Percentiles rank a stretch among this genome's conserved stretches.
phyloP scores from a whole-genome alignment of 2,329 filamentous ascomycete genomes.

The Ophiostoma fasciatum region DNA sequence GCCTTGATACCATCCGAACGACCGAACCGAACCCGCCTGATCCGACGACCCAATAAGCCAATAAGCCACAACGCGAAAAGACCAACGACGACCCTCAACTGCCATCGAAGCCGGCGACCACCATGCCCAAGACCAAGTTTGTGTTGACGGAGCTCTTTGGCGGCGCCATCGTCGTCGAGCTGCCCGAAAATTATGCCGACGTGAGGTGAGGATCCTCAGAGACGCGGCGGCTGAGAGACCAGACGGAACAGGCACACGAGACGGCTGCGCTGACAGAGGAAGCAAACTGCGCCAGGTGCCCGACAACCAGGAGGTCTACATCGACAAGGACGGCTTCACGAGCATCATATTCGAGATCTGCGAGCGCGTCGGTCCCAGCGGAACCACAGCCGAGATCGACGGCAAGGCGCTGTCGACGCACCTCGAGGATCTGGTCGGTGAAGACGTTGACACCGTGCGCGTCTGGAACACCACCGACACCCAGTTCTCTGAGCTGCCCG shows the following conservation, averaged over 20 bases:
- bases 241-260: background rate
- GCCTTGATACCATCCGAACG: too few relatives aligned
- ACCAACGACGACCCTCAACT: too few relatives aligned
- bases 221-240: too few relatives aligned
- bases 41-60: too few relatives aligned
- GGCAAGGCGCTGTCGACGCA: constrained; percentile 56
- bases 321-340: constrained; percentile 70
- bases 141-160: constrained; percentile 50
- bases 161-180: constrained; percentile 53
- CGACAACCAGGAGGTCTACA: constrained; percentile 84
- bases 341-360: constrained; percentile 85
- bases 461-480: constrained; percentile 52
- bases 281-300: constrained; percentile 63
- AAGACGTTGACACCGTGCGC: constrained; percentile 46
- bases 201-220: constrained; percentile 59
- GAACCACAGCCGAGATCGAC: constrained; percentile 43
- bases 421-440: constrained; percentile 53
- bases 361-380: constrained; percentile 52
- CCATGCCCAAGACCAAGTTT: constrained; percentile 33
- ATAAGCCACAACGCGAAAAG: background rate
- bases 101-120: too few relatives aligned
- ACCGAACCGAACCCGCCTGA: too few relatives aligned
- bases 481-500: constrained; percentile 31
- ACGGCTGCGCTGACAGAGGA: background rate
- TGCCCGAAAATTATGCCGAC: constrained; percentile 55